Evolutionary conservation across 306 rosid genomes (phyloP).

Genomic region (Vigna reflexopilosa): DNA sequence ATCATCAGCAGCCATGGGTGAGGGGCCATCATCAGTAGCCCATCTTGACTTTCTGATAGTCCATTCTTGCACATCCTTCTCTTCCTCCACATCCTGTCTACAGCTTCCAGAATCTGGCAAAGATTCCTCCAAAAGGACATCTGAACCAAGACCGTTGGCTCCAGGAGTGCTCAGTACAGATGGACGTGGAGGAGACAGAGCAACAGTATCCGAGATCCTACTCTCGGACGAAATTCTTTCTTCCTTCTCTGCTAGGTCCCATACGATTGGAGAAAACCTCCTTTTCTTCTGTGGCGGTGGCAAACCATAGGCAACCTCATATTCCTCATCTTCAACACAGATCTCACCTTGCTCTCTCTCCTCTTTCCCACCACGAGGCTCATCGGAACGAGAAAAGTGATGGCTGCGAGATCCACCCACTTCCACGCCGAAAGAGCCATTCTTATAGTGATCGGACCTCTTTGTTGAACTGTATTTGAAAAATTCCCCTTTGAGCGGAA

Average conservation of each 20-base stretch:
- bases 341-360: conserved; percentile 47
- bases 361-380: conserved; percentile 41
- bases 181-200: conserved; percentile 25
- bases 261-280: conserved; percentile 69
- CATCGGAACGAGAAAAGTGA: conserved; percentile 31
- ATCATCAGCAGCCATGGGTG: conserved; percentile 51
- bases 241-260: conserved; percentile 64
- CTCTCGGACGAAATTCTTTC: conserved; percentile 43
- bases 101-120: conserved; percentile 24
- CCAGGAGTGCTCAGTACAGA: neutral
- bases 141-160: conserved; percentile 1
- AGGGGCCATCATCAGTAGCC: conserved; percentile 64
- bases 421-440: conserved; percentile 39
- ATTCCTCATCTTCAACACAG: conserved; percentile 11
- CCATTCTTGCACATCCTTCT: conserved; percentile 41
- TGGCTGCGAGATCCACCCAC: neutral
- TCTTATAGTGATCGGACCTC: conserved; percentile 45
- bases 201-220: conserved; percentile 34
- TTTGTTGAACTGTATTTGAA: conserved; percentile 43
- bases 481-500: conserved; percentile 59
- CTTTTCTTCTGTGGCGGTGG: conserved; percentile 64
- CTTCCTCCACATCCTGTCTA: conserved; percentile 44
- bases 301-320: neutral
- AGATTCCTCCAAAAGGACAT: neutral
- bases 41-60: conserved; percentile 77